These are phyloP conservation scores for Hortiboletus campestris DNA, from an alignment of 768 basidiomycete genomes.

Conservation along the genomic window DNA sequence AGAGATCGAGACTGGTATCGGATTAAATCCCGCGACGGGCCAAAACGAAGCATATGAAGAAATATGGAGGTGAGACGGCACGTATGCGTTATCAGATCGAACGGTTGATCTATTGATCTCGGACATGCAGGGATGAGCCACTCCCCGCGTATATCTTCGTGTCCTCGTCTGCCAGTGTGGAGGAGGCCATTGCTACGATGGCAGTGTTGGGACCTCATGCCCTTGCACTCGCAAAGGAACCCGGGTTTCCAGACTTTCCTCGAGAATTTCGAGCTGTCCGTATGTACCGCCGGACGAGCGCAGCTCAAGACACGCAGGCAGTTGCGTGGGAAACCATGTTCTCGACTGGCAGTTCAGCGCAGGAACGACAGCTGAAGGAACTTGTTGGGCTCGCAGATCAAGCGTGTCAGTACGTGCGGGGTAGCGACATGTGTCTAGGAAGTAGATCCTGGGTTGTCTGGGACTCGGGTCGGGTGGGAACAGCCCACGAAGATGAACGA, in stretches of 20 bases:
- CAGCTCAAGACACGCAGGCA: neutral
- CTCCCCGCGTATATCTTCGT: conserved; percentile 19
- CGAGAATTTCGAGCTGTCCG: conserved; percentile 17
- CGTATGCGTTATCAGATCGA: neutral
- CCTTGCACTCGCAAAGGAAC: conserved; percentile 20
- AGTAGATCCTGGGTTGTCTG: conserved; percentile 20
- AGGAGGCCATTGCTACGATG: conserved; percentile 19
- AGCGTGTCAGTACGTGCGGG: neutral
- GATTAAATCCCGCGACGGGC: conserved; percentile 23
- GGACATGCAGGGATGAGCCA: conserved; percentile 19
- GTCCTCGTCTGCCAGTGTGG: conserved; percentile 12
- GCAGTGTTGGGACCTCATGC: conserved; percentile 25
- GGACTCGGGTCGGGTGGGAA: conserved; percentile 12
- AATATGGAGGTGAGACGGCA: conserved; percentile 19
- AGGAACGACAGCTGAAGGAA: conserved; percentile 14
- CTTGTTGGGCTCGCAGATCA: conserved; percentile 8
- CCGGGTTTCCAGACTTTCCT: neutral
- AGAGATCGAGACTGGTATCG: conserved; percentile 26
- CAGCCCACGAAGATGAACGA: too few species aligned
- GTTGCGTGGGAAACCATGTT: conserved; percentile 9
- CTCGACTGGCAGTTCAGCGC: conserved; percentile 12
- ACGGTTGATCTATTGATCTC: neutral
- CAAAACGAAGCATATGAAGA: conserved; percentile 19
- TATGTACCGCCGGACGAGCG: conserved; percentile 1
- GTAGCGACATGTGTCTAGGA: conserved; percentile 6